Base-by-base conservation (phyloP, 1,139 yeast species). In the Kluyveromyces sp. region DNA sequence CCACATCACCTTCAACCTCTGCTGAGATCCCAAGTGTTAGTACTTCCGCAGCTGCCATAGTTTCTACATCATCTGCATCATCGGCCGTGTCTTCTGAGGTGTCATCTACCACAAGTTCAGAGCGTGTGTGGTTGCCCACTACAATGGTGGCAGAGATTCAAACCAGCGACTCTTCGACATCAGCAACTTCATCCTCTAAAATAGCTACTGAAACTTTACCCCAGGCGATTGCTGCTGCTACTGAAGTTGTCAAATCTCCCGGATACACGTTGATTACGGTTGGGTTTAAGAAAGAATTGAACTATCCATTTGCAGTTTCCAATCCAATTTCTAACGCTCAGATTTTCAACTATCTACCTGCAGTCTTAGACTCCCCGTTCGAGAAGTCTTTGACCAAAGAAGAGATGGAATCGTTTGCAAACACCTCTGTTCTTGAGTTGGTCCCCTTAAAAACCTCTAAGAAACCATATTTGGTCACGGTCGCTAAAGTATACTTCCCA, bases 401-500 rank as follows among this genome's bases (percentile, higher is more conserved):
- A 22, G 26, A 22, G 9, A 22, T 22, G 8, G 57, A 56, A 6
- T 49, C 60, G 16, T 60, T 63, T 36, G 51, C 64, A 1, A 66
- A 73, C 35, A 74, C 80, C 18, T 59, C 76, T 4, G 85, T 82
- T 34, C 67, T 68, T 49, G 75, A 80, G 62, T 70, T 83, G 54
- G 77, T 81, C 46, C 92, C 94, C 34, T 80, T 74, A 56, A 70
- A 78, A 3, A 74, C 83, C 2, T 39, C 63, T 1, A 61, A 61
- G 11, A 65, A 65, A 37, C 64, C 63, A 44, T 83, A 83, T 60
- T 73, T 83, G 37, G 80, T 82, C 44, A 80, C 89, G 0, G 83
- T 83, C 48, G 92, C 92, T 15, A 85, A 80, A 60, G 83, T 82
- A 43, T 82, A 79, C 57, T 82, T 80, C 70, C 86, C 86, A 39